phyloP scores from a whole-genome alignment of 176 grass and related monocot genomes.

The Triticum urartu region DNA sequence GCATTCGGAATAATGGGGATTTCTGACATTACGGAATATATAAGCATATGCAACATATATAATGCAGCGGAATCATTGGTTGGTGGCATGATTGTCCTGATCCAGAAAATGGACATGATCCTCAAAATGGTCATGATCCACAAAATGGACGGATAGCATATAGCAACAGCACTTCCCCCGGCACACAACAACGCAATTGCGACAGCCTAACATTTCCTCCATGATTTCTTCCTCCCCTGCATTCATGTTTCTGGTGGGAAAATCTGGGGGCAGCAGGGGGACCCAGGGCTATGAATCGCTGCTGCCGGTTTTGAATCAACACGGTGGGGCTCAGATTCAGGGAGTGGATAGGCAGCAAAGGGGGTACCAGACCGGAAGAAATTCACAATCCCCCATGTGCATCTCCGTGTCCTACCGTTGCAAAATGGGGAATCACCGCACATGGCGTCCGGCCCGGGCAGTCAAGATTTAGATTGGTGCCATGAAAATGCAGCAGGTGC shows the following conservation, averaged over 20 bases:
- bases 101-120: not conserved
- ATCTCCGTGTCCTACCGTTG: constrained; percentile 43
- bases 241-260: constrained; percentile 35
- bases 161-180: constrained; percentile 24
- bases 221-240: constrained; percentile 15
- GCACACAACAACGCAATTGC: constrained; percentile 23
- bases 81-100: constrained; percentile 1
- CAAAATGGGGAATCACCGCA: constrained; percentile 63
- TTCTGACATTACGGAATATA: constrained; percentile 39
- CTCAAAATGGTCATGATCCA: not conserved
- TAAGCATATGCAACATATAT: constrained; percentile 2
- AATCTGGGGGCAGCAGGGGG: constrained; percentile 26
- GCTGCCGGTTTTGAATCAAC: constrained; percentile 23
- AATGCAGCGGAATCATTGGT: constrained; percentile 5
- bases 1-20: constrained; percentile 21
- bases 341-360: constrained; percentile 29
- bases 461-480: constrained; percentile 49
- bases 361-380: constrained; percentile 1
- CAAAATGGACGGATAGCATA: not conserved
- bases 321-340: constrained; percentile 38
- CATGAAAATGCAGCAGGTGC: constrained; percentile 23
- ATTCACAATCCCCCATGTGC: constrained; percentile 54
- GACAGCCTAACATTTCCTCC: constrained; percentile 29
- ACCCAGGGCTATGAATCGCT: constrained; percentile 28
- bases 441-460: constrained; percentile 43